These are phyloP conservation scores for Backusella circina DNA, from an alignment of 192 early-diverging fungal species.

Conservation along the genomic window DNA sequence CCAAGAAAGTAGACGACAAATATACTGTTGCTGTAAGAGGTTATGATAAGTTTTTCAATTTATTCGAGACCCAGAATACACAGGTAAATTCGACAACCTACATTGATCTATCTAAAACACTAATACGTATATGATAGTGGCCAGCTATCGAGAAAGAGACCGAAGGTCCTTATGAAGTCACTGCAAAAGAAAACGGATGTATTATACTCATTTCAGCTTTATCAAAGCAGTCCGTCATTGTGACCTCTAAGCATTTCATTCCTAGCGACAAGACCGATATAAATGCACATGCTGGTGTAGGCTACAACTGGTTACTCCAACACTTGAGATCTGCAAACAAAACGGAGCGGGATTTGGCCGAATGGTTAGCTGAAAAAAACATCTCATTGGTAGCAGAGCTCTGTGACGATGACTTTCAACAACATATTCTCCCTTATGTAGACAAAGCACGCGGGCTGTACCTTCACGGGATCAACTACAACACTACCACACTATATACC, in stretches of 20 bases:
- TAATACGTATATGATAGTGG: conserved; percentile 34
- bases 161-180: conserved; percentile 84
- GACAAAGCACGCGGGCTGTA: conserved; percentile 78
- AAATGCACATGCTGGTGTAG: conserved; percentile 54
- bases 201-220: conserved; percentile 83
- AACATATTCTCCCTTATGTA: conserved; percentile 89
- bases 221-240: conserved; percentile 58
- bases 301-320: conserved; percentile 67
- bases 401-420: conserved; percentile 94
- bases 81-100: conserved; percentile 34
- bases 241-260: conserved; percentile 86
- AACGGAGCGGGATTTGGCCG: conserved; percentile 64
- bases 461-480: conserved; percentile 89
- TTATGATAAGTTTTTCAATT: conserved; percentile 98
- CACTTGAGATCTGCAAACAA: conserved; percentile 58
- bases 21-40: conserved; percentile 77
- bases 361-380: conserved; percentile 67
- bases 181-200: conserved; percentile 96
- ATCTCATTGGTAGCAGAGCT: conserved; percentile 87
- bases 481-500: conserved; percentile 68
- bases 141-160: conserved; percentile 58
- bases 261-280: conserved; percentile 22
- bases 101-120: not conserved
- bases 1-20: conserved; percentile 25
- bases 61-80: conserved; percentile 60